Evolutionary conservation across 345 rosid genomes (phyloP).

Genomic region (Trapa bicornis): DNA sequence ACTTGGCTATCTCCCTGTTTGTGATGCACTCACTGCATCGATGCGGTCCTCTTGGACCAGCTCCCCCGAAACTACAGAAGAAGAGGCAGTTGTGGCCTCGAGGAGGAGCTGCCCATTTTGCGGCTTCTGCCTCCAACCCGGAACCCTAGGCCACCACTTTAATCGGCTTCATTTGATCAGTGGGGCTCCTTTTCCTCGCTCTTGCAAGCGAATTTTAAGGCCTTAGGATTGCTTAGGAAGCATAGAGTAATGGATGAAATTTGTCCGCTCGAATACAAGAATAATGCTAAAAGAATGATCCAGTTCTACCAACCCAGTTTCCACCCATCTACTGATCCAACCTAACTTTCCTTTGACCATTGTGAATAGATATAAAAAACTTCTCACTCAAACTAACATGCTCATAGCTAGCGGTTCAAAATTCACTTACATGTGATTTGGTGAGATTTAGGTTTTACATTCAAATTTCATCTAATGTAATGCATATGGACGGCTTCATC

Average conservation of each 20-base stretch:
- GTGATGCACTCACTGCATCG: slow-evolving; percentile 37
- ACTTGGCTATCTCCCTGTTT: slow-evolving; percentile 63
- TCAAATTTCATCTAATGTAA: no score
- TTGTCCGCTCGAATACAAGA: neutral
- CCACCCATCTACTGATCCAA: slow-evolving; percentile 28
- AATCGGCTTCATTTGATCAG: slow-evolving; percentile 29
- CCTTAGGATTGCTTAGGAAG: neutral
- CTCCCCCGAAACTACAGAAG: slow-evolving; percentile 34
- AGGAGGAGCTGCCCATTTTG: slow-evolving; percentile 16
- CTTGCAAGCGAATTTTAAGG: neutral
- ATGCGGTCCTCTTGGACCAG: slow-evolving; percentile 22
- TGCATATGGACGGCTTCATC: no score
- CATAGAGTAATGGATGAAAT: neutral
- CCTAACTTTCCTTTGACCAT: slow-evolving; percentile 37
- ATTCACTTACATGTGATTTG: no score
- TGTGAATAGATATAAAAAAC: no score
- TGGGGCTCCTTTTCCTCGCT: neutral
- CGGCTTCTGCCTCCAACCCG: slow-evolving; percentile 12
- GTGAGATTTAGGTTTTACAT: no score
- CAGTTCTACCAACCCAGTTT: slow-evolving; percentile 2
- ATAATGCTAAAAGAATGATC: neutral
- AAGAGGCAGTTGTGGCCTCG: slow-evolving; percentile 33
- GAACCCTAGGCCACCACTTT: slow-evolving; percentile 15
- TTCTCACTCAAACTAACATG: no score
- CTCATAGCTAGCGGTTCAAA: no score